These are phyloP conservation scores for Termitomyces sp. DNA, from an alignment of 768 basidiomycete genomes.

Conservation along the genomic window DNA sequence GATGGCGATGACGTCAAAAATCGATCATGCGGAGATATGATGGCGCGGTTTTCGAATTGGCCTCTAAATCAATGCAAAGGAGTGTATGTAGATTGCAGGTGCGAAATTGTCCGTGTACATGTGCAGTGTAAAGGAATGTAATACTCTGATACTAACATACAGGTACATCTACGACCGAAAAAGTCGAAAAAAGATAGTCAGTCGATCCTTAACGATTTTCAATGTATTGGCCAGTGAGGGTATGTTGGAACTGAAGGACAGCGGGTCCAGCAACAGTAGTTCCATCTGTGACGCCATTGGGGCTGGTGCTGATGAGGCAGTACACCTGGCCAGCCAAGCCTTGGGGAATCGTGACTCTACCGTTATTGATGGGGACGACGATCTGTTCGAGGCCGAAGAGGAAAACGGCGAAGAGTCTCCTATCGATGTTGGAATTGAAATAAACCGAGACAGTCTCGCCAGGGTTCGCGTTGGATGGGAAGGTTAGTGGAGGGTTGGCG, in stretches of 20 bases:
- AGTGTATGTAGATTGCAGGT: not conserved
- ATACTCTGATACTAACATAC: not conserved
- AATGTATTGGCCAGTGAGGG: slow-evolving; percentile 4
- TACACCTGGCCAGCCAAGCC: slow-evolving; percentile 13
- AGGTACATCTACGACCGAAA: not conserved
- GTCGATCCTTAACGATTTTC: not conserved
- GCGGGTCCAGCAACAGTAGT: slow-evolving; percentile 15
- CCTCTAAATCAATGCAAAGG: not conserved
- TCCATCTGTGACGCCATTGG: slow-evolving; percentile 9
- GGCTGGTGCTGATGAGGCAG: slow-evolving; percentile 8
- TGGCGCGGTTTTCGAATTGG: no score
- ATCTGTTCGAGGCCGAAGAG: slow-evolving; percentile 9
- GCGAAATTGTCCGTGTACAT: not conserved
- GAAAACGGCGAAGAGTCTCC: slow-evolving; percentile 10
- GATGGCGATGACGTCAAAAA: not conserved
- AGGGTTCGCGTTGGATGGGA: slow-evolving; percentile 16
- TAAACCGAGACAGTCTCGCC: slow-evolving; percentile 8
- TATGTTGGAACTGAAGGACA: slow-evolving; percentile 10
- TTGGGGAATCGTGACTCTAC: slow-evolving; percentile 9
- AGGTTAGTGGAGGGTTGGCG: slow-evolving; percentile 45
- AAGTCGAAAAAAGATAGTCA: not conserved
- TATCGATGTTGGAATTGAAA: not conserved
- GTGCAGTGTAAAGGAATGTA: not conserved
- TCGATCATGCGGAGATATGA: not conserved
- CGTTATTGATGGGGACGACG: slow-evolving; percentile 8